A percentile compares a stretch with the other conserved stretches of the same genome.
These are phyloP conservation scores for Globisporangium yorkense DNA, from an alignment of 352 stramenopile species.

Conservation along the genomic window DNA sequence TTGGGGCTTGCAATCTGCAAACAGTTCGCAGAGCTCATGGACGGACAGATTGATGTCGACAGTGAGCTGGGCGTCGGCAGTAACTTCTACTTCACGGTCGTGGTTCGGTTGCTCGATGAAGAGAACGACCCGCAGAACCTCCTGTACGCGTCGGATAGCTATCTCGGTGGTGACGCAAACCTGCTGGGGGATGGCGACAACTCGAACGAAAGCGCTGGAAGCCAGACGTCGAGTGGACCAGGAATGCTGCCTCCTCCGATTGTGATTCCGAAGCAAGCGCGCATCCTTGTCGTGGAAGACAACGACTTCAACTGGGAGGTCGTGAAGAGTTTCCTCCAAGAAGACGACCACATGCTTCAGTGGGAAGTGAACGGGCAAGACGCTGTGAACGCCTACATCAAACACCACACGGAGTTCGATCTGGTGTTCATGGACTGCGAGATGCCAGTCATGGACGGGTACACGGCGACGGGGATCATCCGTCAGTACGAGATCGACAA, in stretches of 20 bases:
- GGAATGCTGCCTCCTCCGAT: slow-evolving; percentile 22
- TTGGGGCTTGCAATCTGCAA: slow-evolving; percentile 86
- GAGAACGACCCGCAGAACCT: slow-evolving; percentile 32
- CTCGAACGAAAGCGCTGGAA: slow-evolving; percentile 40
- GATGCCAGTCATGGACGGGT: slow-evolving; percentile 80
- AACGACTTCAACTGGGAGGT: slow-evolving; percentile 83
- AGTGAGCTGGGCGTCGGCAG: slow-evolving; percentile 70
- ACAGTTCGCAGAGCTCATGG: slow-evolving; percentile 86
- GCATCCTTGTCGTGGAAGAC: slow-evolving; percentile 70
- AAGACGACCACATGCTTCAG: slow-evolving; percentile 61
- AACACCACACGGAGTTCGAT: slow-evolving; percentile 44
- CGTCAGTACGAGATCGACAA: slow-evolving; percentile 64
- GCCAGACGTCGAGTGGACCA: slow-evolving; percentile 13
- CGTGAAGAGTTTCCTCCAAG: slow-evolving; percentile 68
- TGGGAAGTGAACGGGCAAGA: slow-evolving; percentile 69
- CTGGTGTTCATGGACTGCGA: slow-evolving; percentile 81
- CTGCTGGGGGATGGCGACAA: slow-evolving; percentile 9
- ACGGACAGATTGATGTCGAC: slow-evolving; percentile 81
- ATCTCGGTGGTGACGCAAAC: slow-evolving; percentile 26
- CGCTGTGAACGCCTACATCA: slow-evolving; percentile 54
- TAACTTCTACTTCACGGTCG: slow-evolving; percentile 83
- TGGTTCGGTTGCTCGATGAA: slow-evolving; percentile 56
- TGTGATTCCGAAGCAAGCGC: slow-evolving; percentile 41
- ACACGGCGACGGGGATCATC: slow-evolving; percentile 56
- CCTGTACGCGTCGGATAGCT: slow-evolving; percentile 45